Evolutionary conservation across 495 filamentous ascomycete species (phyloP).

Genomic region (Penicillium mononematosum): DNA sequence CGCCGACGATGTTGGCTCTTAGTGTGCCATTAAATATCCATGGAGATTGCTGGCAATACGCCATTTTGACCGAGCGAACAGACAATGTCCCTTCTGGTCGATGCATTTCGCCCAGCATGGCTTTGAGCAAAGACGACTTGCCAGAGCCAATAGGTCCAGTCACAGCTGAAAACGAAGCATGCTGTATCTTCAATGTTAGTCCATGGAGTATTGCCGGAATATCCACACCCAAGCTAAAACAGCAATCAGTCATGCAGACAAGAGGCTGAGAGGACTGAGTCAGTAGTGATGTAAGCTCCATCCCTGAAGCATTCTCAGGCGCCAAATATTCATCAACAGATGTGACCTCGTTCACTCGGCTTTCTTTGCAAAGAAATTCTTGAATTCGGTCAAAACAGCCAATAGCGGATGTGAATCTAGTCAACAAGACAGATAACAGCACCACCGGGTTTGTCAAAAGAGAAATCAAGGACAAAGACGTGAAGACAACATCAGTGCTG

Average conservation of each 20-base stretch:
- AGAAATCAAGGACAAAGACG: not conserved
- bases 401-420: not conserved
- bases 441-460: not conserved
- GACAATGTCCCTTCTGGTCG: not conserved
- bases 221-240: not conserved
- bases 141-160: constrained; percentile 2
- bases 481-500: not conserved
- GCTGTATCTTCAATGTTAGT: not conserved
- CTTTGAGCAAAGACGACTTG: constrained; percentile 3
- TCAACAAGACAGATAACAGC: not conserved
- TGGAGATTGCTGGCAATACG: not conserved
- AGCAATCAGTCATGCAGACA: not conserved
- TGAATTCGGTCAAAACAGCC: not conserved
- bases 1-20: not conserved
- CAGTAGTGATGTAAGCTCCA: not conserved
- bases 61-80: not conserved
- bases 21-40: constrained; percentile 8
- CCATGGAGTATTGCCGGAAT: not conserved
- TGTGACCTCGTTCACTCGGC: not conserved
- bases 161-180: not conserved
- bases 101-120: constrained; percentile 2
- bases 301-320: not conserved
- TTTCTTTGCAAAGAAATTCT: not conserved
- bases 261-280: not conserved
- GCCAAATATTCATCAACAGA: not conserved